Evolutionary conservation across 352 stramenopile species (phyloP).

Genomic region (Globisporangium heterothallicum): DNA sequence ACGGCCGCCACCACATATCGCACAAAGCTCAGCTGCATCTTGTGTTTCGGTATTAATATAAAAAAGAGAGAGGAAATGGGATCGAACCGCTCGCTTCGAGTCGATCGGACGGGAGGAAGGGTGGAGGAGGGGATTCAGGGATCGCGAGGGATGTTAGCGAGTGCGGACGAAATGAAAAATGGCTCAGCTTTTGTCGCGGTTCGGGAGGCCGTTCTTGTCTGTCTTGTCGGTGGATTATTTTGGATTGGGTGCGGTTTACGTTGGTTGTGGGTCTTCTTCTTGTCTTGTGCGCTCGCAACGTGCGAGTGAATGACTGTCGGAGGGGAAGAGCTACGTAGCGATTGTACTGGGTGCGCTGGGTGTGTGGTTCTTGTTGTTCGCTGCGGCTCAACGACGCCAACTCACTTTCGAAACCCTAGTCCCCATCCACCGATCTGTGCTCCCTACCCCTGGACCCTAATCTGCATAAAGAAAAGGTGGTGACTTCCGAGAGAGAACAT

Average conservation of each 20-base stretch:
- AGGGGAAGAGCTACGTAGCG: too few species aligned
- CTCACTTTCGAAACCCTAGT: conserved; percentile 5
- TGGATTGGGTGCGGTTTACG: neutral
- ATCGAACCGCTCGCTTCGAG: neutral
- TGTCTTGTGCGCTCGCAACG: too few species aligned
- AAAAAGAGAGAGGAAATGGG: neutral
- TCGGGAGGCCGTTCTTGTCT: neutral
- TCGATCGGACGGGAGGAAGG: too few species aligned
- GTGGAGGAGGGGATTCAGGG: too few species aligned
- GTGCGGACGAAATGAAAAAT: neutral
- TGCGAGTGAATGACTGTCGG: too few species aligned
- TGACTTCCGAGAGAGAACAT: too few species aligned
- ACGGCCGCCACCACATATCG: conserved; percentile 19
- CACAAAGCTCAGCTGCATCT: conserved; percentile 14
- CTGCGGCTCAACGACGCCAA: conserved; percentile 7
- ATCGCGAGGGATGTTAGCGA: neutral
- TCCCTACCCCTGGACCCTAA: too few species aligned
- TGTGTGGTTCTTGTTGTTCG: neutral
- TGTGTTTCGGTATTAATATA: conserved; percentile 9
- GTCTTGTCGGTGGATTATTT: too few species aligned
- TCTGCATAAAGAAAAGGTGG: too few species aligned
- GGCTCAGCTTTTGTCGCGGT: neutral
- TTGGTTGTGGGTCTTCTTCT: too few species aligned
- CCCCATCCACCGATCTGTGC: conserved; percentile 1
- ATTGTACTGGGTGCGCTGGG: neutral